phyloP scores from a whole-genome alignment of 208 protist species.

The Trypanosoma mega region DNA sequence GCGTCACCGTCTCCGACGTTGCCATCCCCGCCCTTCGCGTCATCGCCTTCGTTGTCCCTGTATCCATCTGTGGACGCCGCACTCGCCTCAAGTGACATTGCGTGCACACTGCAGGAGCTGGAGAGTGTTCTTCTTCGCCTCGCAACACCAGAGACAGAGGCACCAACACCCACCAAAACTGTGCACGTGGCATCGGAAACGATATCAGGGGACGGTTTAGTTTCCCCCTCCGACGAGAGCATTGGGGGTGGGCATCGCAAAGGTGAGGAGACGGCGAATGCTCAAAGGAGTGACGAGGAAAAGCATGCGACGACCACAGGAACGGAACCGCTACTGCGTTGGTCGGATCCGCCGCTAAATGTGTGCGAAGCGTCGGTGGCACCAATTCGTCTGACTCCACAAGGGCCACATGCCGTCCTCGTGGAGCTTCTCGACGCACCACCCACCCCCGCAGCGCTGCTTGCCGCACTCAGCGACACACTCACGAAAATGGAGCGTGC shows the following conservation, averaged over 20 bases:
- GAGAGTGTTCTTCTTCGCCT: constrained; percentile 64
- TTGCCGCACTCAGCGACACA: not conserved
- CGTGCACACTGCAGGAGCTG: constrained; percentile 79
- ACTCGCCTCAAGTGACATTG: constrained; percentile 34
- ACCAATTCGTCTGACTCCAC: not conserved
- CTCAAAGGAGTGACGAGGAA: not conserved
- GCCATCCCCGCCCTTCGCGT: too few relatives aligned
- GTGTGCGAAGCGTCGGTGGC: not conserved
- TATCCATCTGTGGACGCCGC: not conserved
- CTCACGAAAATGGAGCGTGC: not conserved
- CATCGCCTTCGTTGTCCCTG: too few relatives aligned
- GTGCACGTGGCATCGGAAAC: not conserved
- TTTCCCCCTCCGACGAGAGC: too few relatives aligned
- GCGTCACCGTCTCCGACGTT: too few relatives aligned
- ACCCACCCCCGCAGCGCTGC: not conserved
- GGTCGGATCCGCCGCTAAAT: not conserved
- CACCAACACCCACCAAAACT: not conserved
- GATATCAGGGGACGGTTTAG: too few relatives aligned
- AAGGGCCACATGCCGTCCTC: not conserved
- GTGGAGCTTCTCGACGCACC: not conserved
- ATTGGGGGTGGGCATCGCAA: too few relatives aligned
- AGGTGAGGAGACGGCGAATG: not conserved
- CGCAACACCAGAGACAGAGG: not conserved
- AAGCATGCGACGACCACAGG: not conserved
- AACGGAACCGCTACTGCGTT: not conserved